Evolutionary conservation across 192 early-diverging fungal species (phyloP), one percentile per base, ranked within the genome.

Genomic region (Gaertneriomyces semiglobifer): DNA sequence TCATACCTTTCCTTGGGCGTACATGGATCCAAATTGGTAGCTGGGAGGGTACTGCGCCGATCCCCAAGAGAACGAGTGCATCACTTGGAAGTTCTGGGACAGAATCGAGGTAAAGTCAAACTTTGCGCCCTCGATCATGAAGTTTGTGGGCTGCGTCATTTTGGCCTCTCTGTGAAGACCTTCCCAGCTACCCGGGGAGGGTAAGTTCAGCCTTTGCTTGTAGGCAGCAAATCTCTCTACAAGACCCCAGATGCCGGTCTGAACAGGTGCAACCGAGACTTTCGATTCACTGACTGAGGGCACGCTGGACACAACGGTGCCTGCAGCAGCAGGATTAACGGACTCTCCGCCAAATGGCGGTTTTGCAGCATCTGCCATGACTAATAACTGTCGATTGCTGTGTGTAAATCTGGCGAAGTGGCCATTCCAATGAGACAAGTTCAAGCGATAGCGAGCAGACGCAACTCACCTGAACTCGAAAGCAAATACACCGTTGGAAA

Each of bases 11-110:
- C 89, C 88, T 39, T 84, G 86, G 53, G 88, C 89, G 71, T 89
- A 96, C 50, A 90, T 88, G 38, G 92, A 87, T 39, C 88, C 89
- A 80, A 98, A 99, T 76, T 93, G 90, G 79, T 96, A 99, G 68
- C 78, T 80, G 39, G 92, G 88, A 14, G 94, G 94, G 61, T 76
- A 77, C 42, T 62, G 50, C 8, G 87, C 81, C 53, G 89, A 83
- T 5, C 92, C 96, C 79, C 96, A 88, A 43, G 88, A 80, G 74
- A 98, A 90, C 45, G 88, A 86, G 83, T 99, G 97, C 39, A 90
- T 86, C 46, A 94, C 90, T 66, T 96, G 93, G 81, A 99, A 97
- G 82, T 93, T 93, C 52, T 82, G 90, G 61, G 92, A 93, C 72
- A 96, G 77, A n/a, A 93, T 84, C 69, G 94, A 96, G 25, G 90